phyloP scores from a whole-genome alignment of 441 rosid genomes.

The Croton laevigatus region DNA sequence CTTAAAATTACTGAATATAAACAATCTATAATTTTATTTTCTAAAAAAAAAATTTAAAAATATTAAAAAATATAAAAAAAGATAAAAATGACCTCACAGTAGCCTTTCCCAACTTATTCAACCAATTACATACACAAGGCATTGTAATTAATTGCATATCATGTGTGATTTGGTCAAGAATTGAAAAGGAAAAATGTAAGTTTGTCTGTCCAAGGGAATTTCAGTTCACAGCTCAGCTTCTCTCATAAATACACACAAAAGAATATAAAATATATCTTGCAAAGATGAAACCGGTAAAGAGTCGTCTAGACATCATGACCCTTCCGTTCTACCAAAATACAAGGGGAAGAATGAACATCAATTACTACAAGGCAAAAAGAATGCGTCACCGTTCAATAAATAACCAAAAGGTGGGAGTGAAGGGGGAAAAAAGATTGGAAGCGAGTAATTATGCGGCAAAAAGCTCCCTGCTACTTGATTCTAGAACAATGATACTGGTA shows the following conservation, averaged over 20 bases:
- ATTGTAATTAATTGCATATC: too few relatives aligned
- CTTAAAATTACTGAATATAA: too few relatives aligned
- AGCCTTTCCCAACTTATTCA: too few relatives aligned
- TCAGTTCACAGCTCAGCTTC: neutral
- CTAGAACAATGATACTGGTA: constrained; percentile 9
- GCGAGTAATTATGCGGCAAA: constrained; percentile 15
- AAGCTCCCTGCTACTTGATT: constrained; percentile 17
- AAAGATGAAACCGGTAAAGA: constrained; percentile 4
- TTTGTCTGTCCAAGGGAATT: too few relatives aligned
- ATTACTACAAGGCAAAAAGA: constrained; percentile 8
- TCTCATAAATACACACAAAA: constrained; percentile 13
- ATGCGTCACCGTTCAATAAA: neutral
- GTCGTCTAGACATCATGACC: neutral
- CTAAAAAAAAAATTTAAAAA: too few relatives aligned
- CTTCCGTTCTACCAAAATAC: constrained; percentile 1
- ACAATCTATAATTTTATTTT: too few relatives aligned
- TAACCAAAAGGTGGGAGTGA: neutral
- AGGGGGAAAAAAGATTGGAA: neutral
- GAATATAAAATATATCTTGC: constrained; percentile 17
- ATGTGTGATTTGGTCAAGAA: too few relatives aligned
- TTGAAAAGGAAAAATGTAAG: too few relatives aligned
- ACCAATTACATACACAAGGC: too few relatives aligned
- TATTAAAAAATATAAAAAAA: too few relatives aligned
- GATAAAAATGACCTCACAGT: too few relatives aligned
- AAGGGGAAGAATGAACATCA: constrained; percentile 17